Evolutionary conservation across 306 rosid species (phyloP), one percentile per base, ranked within the genome.

Genomic region (Cucumis cinereus): DNA sequence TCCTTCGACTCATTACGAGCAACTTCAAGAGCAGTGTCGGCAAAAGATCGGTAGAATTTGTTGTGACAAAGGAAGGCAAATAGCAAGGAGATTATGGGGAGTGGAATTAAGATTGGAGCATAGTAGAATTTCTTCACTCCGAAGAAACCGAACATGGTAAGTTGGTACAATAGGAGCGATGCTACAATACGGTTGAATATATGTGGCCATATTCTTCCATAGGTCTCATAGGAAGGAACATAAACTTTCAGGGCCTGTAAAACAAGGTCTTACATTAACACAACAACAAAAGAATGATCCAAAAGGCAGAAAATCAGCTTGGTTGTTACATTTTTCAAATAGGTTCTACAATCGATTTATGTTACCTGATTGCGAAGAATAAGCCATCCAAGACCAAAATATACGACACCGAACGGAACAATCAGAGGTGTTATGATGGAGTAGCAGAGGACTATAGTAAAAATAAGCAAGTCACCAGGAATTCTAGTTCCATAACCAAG

Each of bases 191-290:
- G 96, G 69, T 70, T 72, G 75, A 71, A 60, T 33, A 95, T 77
- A 91, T 95, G 99, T 0, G 99, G 99, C 99, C 99, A 95, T 85
- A 95, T 82, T 83, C 87, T 95, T 80, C 99, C 98, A 74, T 95
- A 79, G 66, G 96, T 90, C 83, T 92, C 99, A 59, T 86, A 95
- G 2, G 91, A n/a, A 55, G 99, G 98, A 77, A 90, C 88, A 55
- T 92, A 90, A 9, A 95, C 99, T 82, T 90, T 95, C 64, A 95
- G 90, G 41, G 91, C 97, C 99, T 95, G 92, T 20, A 79, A 49
- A 78, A 60, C 70, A 70, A 47, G n/a, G 78, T 33, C 36, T 71
- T 50, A 83, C 40, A 24, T 74, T 15, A 57, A 19, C 53, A 19
- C 24, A 41, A 12, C 19, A 41, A 11, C 10, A 60, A 26, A 72